These are phyloP conservation scores for Cucumis sativus DNA, from an alignment of 306 rosid species.

Conservation along the genomic window DNA sequence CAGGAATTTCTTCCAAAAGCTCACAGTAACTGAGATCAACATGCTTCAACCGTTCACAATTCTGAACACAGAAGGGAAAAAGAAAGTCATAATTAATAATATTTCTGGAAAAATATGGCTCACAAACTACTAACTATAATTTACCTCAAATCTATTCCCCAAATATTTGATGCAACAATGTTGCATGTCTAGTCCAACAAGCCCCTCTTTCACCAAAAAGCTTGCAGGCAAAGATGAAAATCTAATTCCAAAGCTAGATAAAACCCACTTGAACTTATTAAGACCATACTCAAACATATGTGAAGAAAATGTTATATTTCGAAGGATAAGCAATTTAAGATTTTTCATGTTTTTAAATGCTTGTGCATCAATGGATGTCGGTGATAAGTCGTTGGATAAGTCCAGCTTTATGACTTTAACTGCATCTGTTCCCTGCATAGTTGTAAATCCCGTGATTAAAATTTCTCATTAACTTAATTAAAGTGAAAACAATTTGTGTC, in stretches of 20 bases:
- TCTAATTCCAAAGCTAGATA: not conserved
- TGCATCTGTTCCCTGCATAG: not conserved
- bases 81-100: no score
- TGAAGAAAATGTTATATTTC: not conserved
- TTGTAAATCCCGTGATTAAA: not conserved
- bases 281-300: not conserved
- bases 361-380: not conserved
- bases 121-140: not conserved
- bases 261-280: not conserved
- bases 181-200: not conserved
- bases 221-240: not conserved
- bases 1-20: not conserved
- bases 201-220: not conserved
- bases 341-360: not conserved
- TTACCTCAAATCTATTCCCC: not conserved
- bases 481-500: not conserved
- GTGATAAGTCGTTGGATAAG: no score
- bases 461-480: no score
- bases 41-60: not conserved
- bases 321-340: not conserved
- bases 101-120: no score
- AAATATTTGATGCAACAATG: not conserved
- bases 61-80: no score
- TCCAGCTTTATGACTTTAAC: not conserved
- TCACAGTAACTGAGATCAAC: not conserved